phyloP scores from a whole-genome alignment of 2,329 filamentous ascomycete genomes.

The Allantophomopsis lycopodina region DNA sequence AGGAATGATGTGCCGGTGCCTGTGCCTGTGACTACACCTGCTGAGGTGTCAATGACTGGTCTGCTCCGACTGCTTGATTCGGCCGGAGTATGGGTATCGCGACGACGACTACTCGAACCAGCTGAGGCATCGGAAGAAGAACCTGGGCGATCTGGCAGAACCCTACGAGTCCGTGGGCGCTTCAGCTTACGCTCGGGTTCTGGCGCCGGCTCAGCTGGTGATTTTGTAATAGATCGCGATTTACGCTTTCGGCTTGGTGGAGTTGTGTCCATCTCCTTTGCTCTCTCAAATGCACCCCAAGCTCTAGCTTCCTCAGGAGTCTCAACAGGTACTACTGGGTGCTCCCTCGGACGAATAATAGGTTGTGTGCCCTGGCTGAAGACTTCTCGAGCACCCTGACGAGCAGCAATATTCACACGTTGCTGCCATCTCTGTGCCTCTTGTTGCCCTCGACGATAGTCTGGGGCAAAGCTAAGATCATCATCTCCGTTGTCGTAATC shows the following conservation, averaged over 20 bases:
- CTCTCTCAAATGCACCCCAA: constrained; percentile 85
- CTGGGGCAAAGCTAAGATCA: constrained; percentile 17
- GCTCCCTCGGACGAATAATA: constrained; percentile 36
- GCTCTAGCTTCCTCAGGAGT: constrained; percentile 69
- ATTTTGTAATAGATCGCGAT: constrained; percentile 52
- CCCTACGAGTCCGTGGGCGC: constrained; percentile 66
- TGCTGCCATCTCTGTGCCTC: constrained; percentile 67
- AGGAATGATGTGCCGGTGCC: constrained; percentile 61
- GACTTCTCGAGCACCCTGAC: constrained; percentile 59
- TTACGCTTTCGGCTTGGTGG: constrained; percentile 58
- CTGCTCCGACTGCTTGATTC: constrained; percentile 5
- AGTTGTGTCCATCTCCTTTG: constrained; percentile 50
- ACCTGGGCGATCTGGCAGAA: constrained; percentile 32
- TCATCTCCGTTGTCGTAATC: constrained; percentile 65
- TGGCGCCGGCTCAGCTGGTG: constrained; percentile 50
- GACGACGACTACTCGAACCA: constrained; percentile 15
- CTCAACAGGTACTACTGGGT: constrained; percentile 44
- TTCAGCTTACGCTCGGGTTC: constrained; percentile 77
- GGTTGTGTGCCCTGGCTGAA: constrained; percentile 58
- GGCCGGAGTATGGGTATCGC: constrained; percentile 7
- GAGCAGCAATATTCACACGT: constrained; percentile 67
- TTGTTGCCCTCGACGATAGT: constrained; percentile 40
- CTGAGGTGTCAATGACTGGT: constrained; percentile 2
- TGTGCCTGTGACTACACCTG: constrained; percentile 13
- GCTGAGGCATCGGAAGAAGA: constrained; percentile 26